Percentiles rank a stretch among this genome's conserved stretches.
These are phyloP conservation scores for Lactarius deliciosus DNA, from an alignment of 768 basidiomycete species.

Conservation along the genomic window DNA sequence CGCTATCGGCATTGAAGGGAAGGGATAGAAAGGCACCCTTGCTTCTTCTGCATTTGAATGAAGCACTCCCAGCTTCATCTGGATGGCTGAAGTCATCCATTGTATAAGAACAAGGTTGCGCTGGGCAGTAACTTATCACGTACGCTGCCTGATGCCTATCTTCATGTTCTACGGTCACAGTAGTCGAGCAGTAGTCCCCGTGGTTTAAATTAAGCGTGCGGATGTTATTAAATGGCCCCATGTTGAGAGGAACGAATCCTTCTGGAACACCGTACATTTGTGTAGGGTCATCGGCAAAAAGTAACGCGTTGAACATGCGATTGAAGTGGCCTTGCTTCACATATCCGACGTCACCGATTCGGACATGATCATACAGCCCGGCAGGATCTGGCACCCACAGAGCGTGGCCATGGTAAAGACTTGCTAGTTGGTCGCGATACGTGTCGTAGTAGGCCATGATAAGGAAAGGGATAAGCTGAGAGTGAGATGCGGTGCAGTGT, in stretches of 20 bases:
- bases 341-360: constrained; percentile 30
- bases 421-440: constrained; percentile 18
- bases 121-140: background rate
- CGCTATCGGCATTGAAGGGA: constrained; percentile 2
- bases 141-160: constrained; percentile 12
- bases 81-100: constrained; percentile 1
- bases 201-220: constrained; percentile 2
- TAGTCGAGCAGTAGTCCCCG: constrained; percentile 10
- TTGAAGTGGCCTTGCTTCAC: constrained; percentile 21
- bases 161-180: background rate
- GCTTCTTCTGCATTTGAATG: constrained; percentile 15
- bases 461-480: background rate
- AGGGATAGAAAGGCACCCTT: constrained; percentile 25
- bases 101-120: background rate
- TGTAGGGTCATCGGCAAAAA: constrained; percentile 3
- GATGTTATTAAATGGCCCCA: constrained; percentile 20
- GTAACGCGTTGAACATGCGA: constrained; percentile 27
- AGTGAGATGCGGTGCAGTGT: background rate
- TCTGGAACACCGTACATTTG: constrained; percentile 10
- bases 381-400: constrained; percentile 29
- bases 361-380: constrained; percentile 21
- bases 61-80: constrained; percentile 3
- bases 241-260: constrained; percentile 13
- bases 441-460: constrained; percentile 8
- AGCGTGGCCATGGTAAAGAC: constrained; percentile 17